phyloP scores from a whole-genome alignment of 257 asterid genomes.

The Nicotiana tomentosiformis region DNA sequence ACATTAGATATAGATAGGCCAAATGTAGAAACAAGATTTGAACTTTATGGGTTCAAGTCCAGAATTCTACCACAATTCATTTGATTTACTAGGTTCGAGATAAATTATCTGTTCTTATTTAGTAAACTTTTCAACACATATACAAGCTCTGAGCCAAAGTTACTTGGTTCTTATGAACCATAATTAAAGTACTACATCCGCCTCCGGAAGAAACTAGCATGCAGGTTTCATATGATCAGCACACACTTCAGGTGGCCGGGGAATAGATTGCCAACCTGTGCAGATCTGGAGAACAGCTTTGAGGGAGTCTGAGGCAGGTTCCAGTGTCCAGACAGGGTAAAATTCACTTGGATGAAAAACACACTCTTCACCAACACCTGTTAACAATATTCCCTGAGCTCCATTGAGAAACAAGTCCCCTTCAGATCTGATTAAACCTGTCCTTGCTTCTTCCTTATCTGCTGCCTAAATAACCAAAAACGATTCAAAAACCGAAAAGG shows the following conservation, averaged over 20 bases:
- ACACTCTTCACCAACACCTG: slow-evolving; percentile 31
- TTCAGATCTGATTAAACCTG: slow-evolving; percentile 72
- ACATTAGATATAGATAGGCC: not conserved
- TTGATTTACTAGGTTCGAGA: not conserved
- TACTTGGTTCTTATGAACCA: not conserved
- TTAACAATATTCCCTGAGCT: slow-evolving; percentile 46
- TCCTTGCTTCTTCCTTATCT: slow-evolving; percentile 50
- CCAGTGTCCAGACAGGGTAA: slow-evolving; percentile 72
- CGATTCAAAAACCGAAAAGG: not conserved
- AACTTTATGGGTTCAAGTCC: not conserved
- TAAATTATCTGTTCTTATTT: not conserved
- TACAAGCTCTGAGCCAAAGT: not conserved
- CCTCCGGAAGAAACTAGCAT: not conserved
- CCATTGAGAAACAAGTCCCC: slow-evolving; percentile 63
- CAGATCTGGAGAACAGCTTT: slow-evolving; percentile 65
- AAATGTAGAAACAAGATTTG: not conserved
- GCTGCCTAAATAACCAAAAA: slow-evolving; percentile 50
- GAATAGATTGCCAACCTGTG: slow-evolving; percentile 68
- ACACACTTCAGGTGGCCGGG: slow-evolving; percentile 28
- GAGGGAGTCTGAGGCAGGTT: slow-evolving; percentile 57
- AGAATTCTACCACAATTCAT: not conserved
- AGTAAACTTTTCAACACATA: not conserved
- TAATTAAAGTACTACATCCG: not conserved
- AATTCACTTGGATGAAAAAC: slow-evolving; percentile 68
- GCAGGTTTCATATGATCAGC: not conserved